These are phyloP conservation scores for Alternaria alternata DNA, from an alignment of 2,329 filamentous ascomycete genomes.

Conservation along the genomic window DNA sequence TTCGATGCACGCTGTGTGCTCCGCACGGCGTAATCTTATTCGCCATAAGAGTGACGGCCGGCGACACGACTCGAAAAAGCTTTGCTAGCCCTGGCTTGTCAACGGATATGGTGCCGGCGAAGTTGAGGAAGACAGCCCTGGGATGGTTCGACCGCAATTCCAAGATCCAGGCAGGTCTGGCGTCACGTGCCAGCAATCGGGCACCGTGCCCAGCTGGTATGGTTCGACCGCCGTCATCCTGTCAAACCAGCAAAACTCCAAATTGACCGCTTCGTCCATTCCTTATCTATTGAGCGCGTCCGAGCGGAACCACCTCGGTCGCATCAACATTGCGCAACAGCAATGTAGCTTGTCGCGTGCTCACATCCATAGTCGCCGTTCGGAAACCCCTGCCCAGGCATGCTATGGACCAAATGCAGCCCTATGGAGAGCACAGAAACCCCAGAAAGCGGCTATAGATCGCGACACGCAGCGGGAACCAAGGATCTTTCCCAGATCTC, in stretches of 20 bases:
- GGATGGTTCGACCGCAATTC: neutral
- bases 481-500: slow-evolving; percentile 26
- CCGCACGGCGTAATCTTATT: slow-evolving; percentile 11
- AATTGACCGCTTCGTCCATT: neutral
- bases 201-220: neutral
- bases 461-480: slow-evolving; percentile 26
- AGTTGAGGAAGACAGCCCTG: neutral
- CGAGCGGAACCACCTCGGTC: neutral
- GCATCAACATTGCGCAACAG: neutral
- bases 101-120: slow-evolving; percentile 11
- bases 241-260: neutral
- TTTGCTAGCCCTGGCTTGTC: slow-evolving; percentile 1
- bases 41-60: slow-evolving; percentile 5
- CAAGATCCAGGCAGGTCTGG: neutral
- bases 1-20: slow-evolving; percentile 21
- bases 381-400: neutral
- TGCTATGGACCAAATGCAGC: slow-evolving; percentile 5
- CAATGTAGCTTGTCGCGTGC: slow-evolving; percentile 13
- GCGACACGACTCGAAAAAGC: slow-evolving; percentile 3
- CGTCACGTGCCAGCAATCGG: neutral
- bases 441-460: slow-evolving; percentile 15
- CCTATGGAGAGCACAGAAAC: neutral
- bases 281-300: neutral
- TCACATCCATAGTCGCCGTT: neutral
- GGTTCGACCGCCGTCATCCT: neutral